Percentiles rank a stretch among this genome's conserved stretches.
These are phyloP conservation scores for Gaultheria prostrata DNA, from an alignment of 148 eudicot genomes.

Conservation along the genomic window DNA sequence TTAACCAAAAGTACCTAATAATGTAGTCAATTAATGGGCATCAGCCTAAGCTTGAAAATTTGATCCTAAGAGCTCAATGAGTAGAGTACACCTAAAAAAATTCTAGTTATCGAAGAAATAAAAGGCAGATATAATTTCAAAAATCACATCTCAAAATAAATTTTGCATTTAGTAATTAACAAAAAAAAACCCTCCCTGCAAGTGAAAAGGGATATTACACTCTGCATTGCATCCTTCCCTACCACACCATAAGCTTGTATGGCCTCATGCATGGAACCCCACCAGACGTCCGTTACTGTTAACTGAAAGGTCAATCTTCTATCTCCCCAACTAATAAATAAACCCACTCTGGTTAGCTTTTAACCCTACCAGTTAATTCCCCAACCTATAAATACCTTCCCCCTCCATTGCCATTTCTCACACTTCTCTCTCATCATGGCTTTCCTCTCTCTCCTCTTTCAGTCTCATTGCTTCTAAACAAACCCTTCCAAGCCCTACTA, in stretches of 20 bases:
- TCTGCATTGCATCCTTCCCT: not conserved
- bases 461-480: not conserved
- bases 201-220: no score
- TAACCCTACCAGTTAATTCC: slow-evolving; percentile 9
- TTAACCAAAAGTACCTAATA: no score
- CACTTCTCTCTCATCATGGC: not conserved
- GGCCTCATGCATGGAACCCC: not conserved
- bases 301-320: not conserved
- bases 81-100: no score
- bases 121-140: no score
- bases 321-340: not conserved
- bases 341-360: not conserved
- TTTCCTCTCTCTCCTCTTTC: not conserved
- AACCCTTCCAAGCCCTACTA: not conserved
- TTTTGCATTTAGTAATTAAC: no score
- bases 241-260: not conserved
- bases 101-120: no score
- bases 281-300: slow-evolving; percentile 5
- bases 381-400: slow-evolving; percentile 6
- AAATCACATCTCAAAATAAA: no score
- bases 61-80: no score
- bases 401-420: not conserved
- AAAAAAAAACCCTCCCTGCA: no score
- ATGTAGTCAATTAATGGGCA: no score
- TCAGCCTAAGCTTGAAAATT: no score